Evolutionary conservation across 257 asterid species (phyloP).

Genomic region (Capsicum baccatum): DNA sequence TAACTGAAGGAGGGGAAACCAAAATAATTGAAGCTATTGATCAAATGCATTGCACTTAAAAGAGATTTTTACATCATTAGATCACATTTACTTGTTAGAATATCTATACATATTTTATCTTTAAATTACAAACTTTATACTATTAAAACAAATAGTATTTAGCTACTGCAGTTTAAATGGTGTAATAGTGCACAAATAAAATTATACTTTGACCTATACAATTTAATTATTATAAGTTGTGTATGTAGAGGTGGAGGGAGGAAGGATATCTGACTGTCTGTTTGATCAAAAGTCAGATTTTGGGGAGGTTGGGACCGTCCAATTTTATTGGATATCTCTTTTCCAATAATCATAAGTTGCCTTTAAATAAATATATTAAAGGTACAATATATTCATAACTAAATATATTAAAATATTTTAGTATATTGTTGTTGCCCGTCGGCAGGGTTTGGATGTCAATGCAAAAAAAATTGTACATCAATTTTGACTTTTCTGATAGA

Average conservation of each 20-base stretch:
- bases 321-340: neutral
- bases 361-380: too few relatives aligned
- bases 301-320: neutral
- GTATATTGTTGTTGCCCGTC: too few relatives aligned
- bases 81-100: neutral
- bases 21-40: too few relatives aligned
- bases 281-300: neutral
- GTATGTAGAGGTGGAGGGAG: neutral
- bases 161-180: neutral
- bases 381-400: too few relatives aligned
- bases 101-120: neutral
- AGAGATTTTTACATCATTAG: neutral
- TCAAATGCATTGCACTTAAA: too few relatives aligned
- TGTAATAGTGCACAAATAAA: neutral
- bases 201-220: neutral
- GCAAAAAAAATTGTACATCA: slow-evolving; percentile 1
- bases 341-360: neutral
- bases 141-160: neutral
- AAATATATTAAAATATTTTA: too few relatives aligned
- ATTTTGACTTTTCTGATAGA: neutral
- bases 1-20: too few relatives aligned
- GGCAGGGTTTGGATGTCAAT: neutral
- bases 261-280: neutral
- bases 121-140: neutral
- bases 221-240: neutral